These are phyloP conservation scores for Paramarasmius palmivorus DNA, from an alignment of 1,284 basidiomycete genomes.

Conservation along the genomic window DNA sequence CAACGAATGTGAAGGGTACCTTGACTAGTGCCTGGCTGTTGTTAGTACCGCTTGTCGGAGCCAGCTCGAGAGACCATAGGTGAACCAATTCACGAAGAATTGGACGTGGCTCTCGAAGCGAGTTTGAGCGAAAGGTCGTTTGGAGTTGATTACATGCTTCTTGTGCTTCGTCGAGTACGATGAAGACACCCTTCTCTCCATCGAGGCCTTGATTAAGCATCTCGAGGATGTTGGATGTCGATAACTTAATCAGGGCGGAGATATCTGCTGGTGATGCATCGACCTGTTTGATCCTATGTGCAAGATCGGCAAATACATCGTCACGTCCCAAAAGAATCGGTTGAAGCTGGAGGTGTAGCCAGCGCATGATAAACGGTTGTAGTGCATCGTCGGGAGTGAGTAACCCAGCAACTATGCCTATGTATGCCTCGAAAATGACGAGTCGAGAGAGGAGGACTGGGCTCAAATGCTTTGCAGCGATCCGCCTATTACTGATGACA, in stretches of 20 bases:
- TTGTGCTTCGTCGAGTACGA: not conserved
- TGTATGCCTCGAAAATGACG: not conserved
- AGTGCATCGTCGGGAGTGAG: not conserved
- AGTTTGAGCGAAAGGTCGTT: not conserved
- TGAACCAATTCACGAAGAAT: not conserved
- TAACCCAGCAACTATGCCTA: not conserved
- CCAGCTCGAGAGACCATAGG: not conserved
- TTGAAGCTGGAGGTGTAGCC: slow-evolving; percentile 3
- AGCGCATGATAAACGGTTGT: not conserved
- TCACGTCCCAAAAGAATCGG: not conserved
- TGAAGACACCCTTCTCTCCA: too few relatives aligned
- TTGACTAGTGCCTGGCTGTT: too few relatives aligned
- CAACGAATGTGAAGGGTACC: not conserved
- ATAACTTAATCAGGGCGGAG: not conserved
- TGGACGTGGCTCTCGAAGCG: not conserved
- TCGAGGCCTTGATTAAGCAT: too few relatives aligned
- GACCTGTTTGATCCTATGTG: not conserved
- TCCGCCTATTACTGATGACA: not conserved
- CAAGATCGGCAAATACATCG: not conserved
- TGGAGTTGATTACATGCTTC: not conserved
- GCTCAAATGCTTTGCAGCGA: not conserved
- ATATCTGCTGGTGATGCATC: not conserved
- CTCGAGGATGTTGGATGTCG: too few relatives aligned
- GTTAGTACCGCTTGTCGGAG: too few relatives aligned
- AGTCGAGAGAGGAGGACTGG: not conserved